Evolutionary conservation across 768 basidiomycete genomes (phyloP).

Genomic region (Boletus insuetus): DNA sequence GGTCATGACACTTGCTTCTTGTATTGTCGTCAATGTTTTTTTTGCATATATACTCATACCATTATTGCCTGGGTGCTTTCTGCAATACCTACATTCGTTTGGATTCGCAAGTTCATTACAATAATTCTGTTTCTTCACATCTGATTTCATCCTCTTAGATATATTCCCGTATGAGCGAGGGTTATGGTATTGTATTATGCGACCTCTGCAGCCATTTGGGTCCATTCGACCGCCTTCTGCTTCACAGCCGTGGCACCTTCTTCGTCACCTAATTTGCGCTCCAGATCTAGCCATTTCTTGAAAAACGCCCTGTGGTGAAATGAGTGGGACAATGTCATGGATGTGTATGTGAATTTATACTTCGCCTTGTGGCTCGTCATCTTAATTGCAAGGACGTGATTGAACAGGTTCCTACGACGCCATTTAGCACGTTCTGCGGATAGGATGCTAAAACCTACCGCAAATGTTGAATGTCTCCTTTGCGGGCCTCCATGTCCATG

Average conservation of each 20-base stretch:
- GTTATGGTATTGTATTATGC: slow-evolving; percentile 14
- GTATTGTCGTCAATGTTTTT: slow-evolving; percentile 12
- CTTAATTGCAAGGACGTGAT: slow-evolving; percentile 77
- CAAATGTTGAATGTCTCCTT: slow-evolving; percentile 73
- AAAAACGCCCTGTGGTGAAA: slow-evolving; percentile 70
- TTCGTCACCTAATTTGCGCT: slow-evolving; percentile 83
- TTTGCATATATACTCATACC: slow-evolving; percentile 37
- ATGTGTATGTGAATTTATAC: slow-evolving; percentile 46
- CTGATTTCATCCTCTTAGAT: slow-evolving; percentile 33
- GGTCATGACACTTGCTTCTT: slow-evolving; percentile 36
- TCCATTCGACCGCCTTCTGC: slow-evolving; percentile 90
- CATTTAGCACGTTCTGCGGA: neutral
- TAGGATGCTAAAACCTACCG: slow-evolving; percentile 44
- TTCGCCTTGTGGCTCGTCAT: slow-evolving; percentile 96
- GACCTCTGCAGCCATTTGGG: slow-evolving; percentile 49
- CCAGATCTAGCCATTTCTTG: slow-evolving; percentile 95
- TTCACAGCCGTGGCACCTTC: slow-evolving; percentile 80
- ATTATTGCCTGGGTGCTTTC: slow-evolving; percentile 37
- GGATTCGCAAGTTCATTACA: slow-evolving; percentile 44
- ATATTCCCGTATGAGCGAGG: slow-evolving; percentile 33
- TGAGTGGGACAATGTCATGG: neutral
- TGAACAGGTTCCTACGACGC: slow-evolving; percentile 72
- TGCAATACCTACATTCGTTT: slow-evolving; percentile 51
- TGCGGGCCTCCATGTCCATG: slow-evolving; percentile 91
- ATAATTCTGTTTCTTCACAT: slow-evolving; percentile 35